These are phyloP conservation scores for Forsythia viridissima DNA, from an alignment of 257 asterid genomes.

Conservation along the genomic window DNA sequence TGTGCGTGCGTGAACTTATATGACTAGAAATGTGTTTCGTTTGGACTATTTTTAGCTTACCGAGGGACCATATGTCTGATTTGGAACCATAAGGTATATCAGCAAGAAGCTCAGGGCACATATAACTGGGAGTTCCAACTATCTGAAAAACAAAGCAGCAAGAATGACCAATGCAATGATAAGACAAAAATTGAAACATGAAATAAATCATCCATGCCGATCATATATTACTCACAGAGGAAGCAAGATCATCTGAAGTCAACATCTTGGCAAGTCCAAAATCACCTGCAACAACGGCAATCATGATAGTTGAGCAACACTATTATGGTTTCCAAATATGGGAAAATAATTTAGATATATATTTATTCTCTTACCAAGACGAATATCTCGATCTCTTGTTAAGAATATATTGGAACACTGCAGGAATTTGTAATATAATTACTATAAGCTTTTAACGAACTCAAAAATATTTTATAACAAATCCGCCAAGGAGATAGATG, in stretches of 20 bases:
- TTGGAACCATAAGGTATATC: slow-evolving; percentile 94
- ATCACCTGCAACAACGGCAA: slow-evolving; percentile 58
- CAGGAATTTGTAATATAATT: slow-evolving; percentile 27
- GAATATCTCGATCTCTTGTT: slow-evolving; percentile 81
- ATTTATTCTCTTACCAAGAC: slow-evolving; percentile 64
- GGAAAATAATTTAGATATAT: neutral
- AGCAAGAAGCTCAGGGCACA: slow-evolving; percentile 98
- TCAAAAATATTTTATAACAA: slow-evolving; percentile 1
- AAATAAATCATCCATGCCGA: slow-evolving; percentile 12
- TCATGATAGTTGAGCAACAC: slow-evolving; percentile 26
- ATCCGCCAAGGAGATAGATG: slow-evolving; percentile 17
- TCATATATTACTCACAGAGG: slow-evolving; percentile 66
- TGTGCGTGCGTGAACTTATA: neutral
- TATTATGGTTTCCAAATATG: slow-evolving; percentile 13
- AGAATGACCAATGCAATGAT: slow-evolving; percentile 12
- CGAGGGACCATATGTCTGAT: slow-evolving; percentile 95
- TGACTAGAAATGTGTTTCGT: neutral
- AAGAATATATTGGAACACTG: slow-evolving; percentile 96
- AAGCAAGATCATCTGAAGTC: slow-evolving; percentile 84
- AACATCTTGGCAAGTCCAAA: slow-evolving; percentile 92
- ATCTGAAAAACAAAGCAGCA: slow-evolving; percentile 47
- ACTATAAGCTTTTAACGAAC: slow-evolving; percentile 14
- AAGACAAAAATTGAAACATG: slow-evolving; percentile 12
- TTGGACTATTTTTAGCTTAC: slow-evolving; percentile 38
- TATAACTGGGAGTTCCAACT: slow-evolving; percentile 96